Evolutionary conservation across 1,139 yeast species (phyloP), one percentile per base, ranked within the genome.

Genomic region (Entelexis paramagnoliae): DNA sequence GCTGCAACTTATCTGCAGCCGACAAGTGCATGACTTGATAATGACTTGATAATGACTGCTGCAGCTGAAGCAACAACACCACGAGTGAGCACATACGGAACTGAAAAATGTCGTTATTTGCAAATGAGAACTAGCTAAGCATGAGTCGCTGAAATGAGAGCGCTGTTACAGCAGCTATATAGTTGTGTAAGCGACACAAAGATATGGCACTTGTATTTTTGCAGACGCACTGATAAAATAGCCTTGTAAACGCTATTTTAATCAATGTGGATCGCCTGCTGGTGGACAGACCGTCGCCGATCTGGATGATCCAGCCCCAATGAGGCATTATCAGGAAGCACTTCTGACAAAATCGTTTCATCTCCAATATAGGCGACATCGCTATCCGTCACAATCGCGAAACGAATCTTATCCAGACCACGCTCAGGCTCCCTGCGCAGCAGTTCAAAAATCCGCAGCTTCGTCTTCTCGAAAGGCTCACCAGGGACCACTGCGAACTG

Each of bases 271-370:
- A 54, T 46, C 9, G 55, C 54, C 39, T 54, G 57, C 39, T 56
- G 59, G 10, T 22, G 34, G 19, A 19, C 24, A n/a, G 38, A 40
- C 6, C 59, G 53, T 56, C 63, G 51, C 33, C 93, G 77, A 66
- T 87, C 96, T 9, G 91, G 86, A 64, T 86, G 95, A 63, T 91
- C 96, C 64, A 91, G 72, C 22, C 89, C 94, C 52, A 91, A 70
- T 32, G 72, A 73, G 55, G 75, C 78, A 36, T 72, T 69, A 29
- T 72, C 72, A 14, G 74, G 71, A 55, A 83, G 66, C 50, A 76
- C 76, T 50, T 80, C 79, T 64, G 72, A 83, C 30, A 88, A 68
- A 14, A 50, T 38, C 42, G 54, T 52, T 5, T 59, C 62, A 14
- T 62, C 76, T 52, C 78, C 79, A 20, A 76, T 64, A 49, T 79